Base-by-base conservation (phyloP, 2,329 filamentous ascomycete species). In the Fusarium sp. region DNA sequence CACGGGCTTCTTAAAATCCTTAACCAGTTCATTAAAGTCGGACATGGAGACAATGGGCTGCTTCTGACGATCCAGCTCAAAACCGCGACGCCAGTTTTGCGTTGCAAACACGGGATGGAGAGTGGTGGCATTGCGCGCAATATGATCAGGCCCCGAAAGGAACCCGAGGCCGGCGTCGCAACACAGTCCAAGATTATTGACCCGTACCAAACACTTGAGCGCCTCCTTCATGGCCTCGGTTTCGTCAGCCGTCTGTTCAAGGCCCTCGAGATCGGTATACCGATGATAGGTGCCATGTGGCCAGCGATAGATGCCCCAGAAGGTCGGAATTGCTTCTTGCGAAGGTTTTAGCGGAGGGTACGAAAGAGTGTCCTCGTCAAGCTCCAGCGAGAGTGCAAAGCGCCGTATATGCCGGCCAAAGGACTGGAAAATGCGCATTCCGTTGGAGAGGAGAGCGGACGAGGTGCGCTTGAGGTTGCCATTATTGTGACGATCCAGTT, bases 161-260 rank as follows among this genome's bases (percentile, higher is more conserved):
- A 87, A 91, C 10, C 89, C 89, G 34, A 91, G 78, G 9, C 89
- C 88, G 53, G 83, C 87, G 69, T 90, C 86, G 36, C 90, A 81
- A 15, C 86, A 90, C 4, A 92, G 74, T 0, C 85, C 89, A n/a
- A 92, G 79, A 58, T 90, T 87, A 32, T 78, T 80, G 3, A 88
- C 83, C 8, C 80, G 79, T 2, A 71, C 75, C 2, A 91, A 78
- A 48, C 81, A 83, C 10, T 78, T 78, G 53, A 92, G 81, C 4
- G 88, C 87, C 31, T 80, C 78, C 59, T 81, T 85, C 85, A 90
- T 87, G 28, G 81, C 81, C 9, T 80, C 78, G 0, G 82, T 86
- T 67, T 89, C 86, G 65, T 91, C 88, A 5, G 88, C 87, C 9
- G 85, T 83, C 47, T 82, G 78, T 70, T 90, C 88, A 3, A 90